phyloP scores from a whole-genome alignment of 2,329 filamentous ascomycete genomes.

The Sclerotinia minor region DNA sequence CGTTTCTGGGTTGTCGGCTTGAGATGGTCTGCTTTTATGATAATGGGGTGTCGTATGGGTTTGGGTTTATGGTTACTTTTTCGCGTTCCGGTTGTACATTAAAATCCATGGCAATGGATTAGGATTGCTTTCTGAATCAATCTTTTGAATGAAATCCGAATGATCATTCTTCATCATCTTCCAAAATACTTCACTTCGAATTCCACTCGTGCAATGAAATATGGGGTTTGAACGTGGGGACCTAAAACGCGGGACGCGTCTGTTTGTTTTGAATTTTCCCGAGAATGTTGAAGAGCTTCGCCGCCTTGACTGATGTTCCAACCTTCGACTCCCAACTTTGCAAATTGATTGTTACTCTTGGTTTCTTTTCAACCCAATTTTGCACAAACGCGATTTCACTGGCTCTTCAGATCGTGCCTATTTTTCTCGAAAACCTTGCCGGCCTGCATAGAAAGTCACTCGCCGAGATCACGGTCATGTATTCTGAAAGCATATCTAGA shows the following conservation, averaged over 20 bases:
- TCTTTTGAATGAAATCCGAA: conserved; percentile 41
- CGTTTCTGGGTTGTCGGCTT: conserved; percentile 55
- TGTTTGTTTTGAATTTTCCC: conserved; percentile 13
- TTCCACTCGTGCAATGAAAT: conserved; percentile 1
- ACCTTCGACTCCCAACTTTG: not conserved
- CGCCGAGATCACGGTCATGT: not conserved
- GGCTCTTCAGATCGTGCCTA: not conserved
- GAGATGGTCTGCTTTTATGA: conserved; percentile 61
- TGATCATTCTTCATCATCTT: conserved; percentile 26
- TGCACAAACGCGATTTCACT: no score
- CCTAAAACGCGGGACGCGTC: not conserved
- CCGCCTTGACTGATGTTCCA: not conserved
- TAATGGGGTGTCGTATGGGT: conserved; percentile 74
- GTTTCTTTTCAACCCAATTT: not conserved
- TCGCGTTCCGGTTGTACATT: conserved; percentile 69
- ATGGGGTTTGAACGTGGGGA: not conserved
- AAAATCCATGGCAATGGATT: conserved; percentile 59
- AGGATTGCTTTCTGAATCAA: conserved; percentile 42
- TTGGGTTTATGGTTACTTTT: conserved; percentile 71
- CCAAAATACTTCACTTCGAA: not conserved
- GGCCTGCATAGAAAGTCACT: not conserved
- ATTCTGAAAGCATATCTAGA: not conserved
- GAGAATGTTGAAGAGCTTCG: not conserved
- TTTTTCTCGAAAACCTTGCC: not conserved
- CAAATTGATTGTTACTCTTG: not conserved